Percentiles rank a stretch among this genome's conserved stretches.
Evolutionary conservation across 805 yeast genomes (phyloP).

Genomic region (Yarrowia sp.): DNA sequence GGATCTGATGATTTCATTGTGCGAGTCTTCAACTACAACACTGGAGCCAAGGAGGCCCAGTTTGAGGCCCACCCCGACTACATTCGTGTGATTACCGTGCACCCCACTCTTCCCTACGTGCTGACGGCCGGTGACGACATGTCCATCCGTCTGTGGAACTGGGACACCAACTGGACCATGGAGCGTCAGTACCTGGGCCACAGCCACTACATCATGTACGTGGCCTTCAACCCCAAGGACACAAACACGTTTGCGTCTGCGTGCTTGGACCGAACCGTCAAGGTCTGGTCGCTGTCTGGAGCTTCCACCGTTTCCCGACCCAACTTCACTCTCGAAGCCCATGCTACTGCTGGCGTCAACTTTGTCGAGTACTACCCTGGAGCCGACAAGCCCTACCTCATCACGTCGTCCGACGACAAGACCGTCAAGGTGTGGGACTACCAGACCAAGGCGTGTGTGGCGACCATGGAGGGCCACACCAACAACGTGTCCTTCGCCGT

Average conservation of each 20-base stretch:
- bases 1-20: constrained; percentile 96
- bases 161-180: constrained; percentile 92
- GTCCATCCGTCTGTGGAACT: constrained; percentile 92
- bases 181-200: constrained; percentile 96
- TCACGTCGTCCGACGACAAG: constrained; percentile 89
- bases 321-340: constrained; percentile 89
- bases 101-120: constrained; percentile 89
- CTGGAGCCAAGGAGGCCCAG: constrained; percentile 92
- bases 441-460: constrained; percentile 94
- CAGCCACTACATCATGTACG: constrained; percentile 91
- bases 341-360: constrained; percentile 92
- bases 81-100: constrained; percentile 90
- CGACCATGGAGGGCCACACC: constrained; percentile 91
- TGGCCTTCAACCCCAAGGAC: constrained; percentile 96
- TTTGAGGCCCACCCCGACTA: constrained; percentile 99
- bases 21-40: constrained; percentile 92
- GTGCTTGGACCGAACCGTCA: constrained; percentile 93
- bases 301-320: constrained; percentile 64
- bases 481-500: constrained; percentile 96
- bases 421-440: constrained; percentile 94
- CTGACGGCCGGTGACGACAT: constrained; percentile 91
- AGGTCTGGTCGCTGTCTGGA: constrained; percentile 89
- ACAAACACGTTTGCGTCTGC: constrained; percentile 98
- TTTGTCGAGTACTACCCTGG: constrained; percentile 97
- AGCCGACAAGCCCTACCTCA: constrained; percentile 94